These are phyloP conservation scores for Plasmodium cynomolgi DNA, from an alignment of 169 alveolate species.

Conservation along the genomic window DNA sequence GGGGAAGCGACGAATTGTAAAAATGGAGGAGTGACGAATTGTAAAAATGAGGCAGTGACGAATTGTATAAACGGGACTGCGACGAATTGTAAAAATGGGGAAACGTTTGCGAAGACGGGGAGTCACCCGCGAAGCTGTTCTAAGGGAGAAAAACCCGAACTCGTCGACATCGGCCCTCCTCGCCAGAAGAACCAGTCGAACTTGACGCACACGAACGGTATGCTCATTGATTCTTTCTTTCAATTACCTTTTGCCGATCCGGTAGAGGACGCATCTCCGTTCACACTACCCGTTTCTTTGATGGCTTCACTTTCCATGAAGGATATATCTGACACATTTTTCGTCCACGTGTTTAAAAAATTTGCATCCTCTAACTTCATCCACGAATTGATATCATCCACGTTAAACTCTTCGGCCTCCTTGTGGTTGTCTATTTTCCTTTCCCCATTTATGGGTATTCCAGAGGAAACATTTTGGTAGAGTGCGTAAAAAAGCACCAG, in stretches of 20 bases:
- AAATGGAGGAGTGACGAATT: not conserved
- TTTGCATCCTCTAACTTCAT: conserved; percentile 1
- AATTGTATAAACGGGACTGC: not conserved
- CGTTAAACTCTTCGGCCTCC: not conserved
- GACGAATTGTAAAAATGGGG: not conserved
- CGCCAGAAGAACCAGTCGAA: not conserved
- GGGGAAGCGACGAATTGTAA: not conserved
- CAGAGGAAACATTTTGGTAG: not conserved
- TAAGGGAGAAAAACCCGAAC: not conserved
- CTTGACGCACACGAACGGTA: not conserved
- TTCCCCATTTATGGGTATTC: conserved; percentile 5
- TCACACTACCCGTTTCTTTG: not conserved
- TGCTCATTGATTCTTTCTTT: not conserved
- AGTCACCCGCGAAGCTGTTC: not conserved
- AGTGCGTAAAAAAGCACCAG: conserved; percentile 1
- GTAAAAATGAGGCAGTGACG: not conserved
- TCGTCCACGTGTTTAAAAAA: not conserved
- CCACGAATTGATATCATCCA: conserved; percentile 2
- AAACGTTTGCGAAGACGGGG: not conserved
- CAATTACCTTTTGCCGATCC: not conserved
- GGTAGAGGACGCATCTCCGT: not conserved
- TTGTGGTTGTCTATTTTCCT: not conserved
- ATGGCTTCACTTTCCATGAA: not conserved
- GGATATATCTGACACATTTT: conserved; percentile 19
- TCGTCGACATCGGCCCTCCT: not conserved